Evolutionary conservation across 805 yeast genomes (phyloP).

Genomic region (Cyberlindnera xishuangbannaensis): DNA sequence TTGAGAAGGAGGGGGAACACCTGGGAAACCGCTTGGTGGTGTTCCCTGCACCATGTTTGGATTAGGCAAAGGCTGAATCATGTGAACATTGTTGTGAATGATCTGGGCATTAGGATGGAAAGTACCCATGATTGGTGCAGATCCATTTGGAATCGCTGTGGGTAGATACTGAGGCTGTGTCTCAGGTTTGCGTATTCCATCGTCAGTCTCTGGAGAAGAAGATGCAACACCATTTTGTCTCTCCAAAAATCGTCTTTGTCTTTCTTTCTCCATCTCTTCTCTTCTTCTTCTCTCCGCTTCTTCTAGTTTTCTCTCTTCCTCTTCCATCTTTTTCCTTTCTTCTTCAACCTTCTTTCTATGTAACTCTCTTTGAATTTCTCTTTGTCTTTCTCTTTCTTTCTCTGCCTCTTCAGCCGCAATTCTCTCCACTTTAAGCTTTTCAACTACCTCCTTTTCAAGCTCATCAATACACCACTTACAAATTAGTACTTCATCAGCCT

Average conservation of each 20-base stretch:
- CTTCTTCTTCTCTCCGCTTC: conserved; percentile 21
- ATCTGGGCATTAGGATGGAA: too few species aligned
- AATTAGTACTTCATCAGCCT: conserved; percentile 23
- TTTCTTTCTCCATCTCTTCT: conserved; percentile 24
- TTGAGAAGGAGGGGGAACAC: too few species aligned
- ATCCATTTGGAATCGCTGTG: too few species aligned
- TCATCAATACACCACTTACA: conserved; percentile 27
- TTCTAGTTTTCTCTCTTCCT: conserved; percentile 15
- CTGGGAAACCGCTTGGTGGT: too few species aligned
- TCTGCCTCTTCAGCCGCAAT: conserved; percentile 16
- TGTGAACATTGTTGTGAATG: too few species aligned
- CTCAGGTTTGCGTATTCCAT: too few species aligned
- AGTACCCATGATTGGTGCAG: too few species aligned
- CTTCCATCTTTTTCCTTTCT: conserved; percentile 15
- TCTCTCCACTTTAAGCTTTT: conserved; percentile 20
- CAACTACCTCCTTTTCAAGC: conserved; percentile 18
- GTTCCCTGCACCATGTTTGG: too few species aligned
- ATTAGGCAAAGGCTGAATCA: too few species aligned
- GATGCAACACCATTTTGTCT: too few species aligned
- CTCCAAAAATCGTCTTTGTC: conserved; percentile 15
- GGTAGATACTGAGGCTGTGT: too few species aligned
- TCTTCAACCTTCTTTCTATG: conserved; percentile 16
- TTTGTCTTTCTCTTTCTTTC: conserved; percentile 20
- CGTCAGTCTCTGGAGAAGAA: neutral
- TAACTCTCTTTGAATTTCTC: conserved; percentile 17